A percentile compares a stretch with the other conserved stretches of the same genome.
phyloP scores from a whole-genome alignment of 2,329 filamentous ascomycete genomes.

The Fusarium palustre region DNA sequence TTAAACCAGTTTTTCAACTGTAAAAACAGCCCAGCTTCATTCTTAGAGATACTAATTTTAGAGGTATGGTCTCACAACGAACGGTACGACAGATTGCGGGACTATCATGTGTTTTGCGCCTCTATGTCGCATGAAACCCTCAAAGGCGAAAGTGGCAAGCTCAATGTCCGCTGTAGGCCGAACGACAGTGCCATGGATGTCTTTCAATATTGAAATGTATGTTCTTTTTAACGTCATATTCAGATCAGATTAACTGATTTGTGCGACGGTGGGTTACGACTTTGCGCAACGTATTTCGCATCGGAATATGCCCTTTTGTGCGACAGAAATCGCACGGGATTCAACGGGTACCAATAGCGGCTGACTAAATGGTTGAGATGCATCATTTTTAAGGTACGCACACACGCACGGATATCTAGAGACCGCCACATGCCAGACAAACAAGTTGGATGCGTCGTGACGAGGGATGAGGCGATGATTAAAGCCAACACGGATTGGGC shows the following conservation, averaged over 20 bases:
- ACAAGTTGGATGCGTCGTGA: conserved; percentile 26
- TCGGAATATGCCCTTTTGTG: conserved; percentile 34
- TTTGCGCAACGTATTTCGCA: conserved; percentile 30
- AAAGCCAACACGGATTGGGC: conserved; percentile 18
- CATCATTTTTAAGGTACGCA: conserved; percentile 36
- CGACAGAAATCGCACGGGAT: conserved; percentile 37
- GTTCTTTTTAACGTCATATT: not conserved
- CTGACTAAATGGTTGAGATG: conserved; percentile 26
- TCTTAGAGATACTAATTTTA: conserved; percentile 5
- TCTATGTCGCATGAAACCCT: conserved; percentile 27
- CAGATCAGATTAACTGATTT: not conserved
- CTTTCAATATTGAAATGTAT: not conserved
- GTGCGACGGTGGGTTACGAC: conserved; percentile 1
- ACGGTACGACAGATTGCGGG: conserved; percentile 18
- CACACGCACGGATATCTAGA: conserved; percentile 37
- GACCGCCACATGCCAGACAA: conserved; percentile 43
- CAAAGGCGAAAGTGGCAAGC: conserved; percentile 9
- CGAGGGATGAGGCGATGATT: conserved; percentile 32
- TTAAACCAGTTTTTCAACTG: not conserved
- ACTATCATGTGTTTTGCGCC: conserved; percentile 15
- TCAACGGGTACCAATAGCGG: conserved; percentile 36
- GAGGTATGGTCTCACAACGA: conserved; percentile 10
- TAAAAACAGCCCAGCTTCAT: conserved; percentile 1
- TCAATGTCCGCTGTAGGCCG: conserved; percentile 27
- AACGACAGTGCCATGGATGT: not conserved